Base-by-base conservation (phyloP, 192 early-diverging fungal genomes). In the Thoreauomyces humboldtii region DNA sequence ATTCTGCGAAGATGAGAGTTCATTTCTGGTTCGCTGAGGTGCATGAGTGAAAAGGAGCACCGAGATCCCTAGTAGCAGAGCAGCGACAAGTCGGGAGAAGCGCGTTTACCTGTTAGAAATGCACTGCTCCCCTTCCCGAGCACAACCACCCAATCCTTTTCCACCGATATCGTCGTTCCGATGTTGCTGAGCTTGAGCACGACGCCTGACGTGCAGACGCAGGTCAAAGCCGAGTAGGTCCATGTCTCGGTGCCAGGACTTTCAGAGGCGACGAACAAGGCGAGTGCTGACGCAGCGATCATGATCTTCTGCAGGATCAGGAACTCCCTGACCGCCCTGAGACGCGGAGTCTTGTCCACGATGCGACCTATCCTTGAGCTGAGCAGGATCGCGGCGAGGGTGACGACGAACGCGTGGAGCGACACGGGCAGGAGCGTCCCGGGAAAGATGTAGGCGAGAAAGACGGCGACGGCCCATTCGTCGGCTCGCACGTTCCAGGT, bases 91-190 rank as follows among this genome's bases (percentile, higher is more conserved):
- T 41, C 17, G 9, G 38, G 17, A n/a, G n/a, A n/a, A n/a, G n/a
- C n/a, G n/a, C n/a, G n/a, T n/a, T 17, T 22, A 41, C 38, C 31
- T 41, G 59, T 35, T 36, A 57, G 50, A 22, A 33, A 12, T 2
- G 7, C 15, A 14, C 29, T 27, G 22, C 56, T 42, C 5, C 42
- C 61, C 21, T 46, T 24, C 1, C 59, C 60, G n/a, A 77, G 22
- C 14, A 74, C 72, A 7, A 73, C 69, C 12, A 64, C 70, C 78
- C 78, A 80, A 43, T 75, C 75, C 38, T 70, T 73, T 52, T 77
- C 75, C 32, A 80, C 59, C 0, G 72, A 32, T 43, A 80, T 77
- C 7, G 59, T 60, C 21, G 53, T 58, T 19, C 57, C 68, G 15
- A 72, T 64, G 59, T 72, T 74, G 35, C 69, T 70, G n/a, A 72